phyloP scores from a whole-genome alignment of 2,329 filamentous ascomycete genomes.

The Mycosphaerella arachidis region DNA sequence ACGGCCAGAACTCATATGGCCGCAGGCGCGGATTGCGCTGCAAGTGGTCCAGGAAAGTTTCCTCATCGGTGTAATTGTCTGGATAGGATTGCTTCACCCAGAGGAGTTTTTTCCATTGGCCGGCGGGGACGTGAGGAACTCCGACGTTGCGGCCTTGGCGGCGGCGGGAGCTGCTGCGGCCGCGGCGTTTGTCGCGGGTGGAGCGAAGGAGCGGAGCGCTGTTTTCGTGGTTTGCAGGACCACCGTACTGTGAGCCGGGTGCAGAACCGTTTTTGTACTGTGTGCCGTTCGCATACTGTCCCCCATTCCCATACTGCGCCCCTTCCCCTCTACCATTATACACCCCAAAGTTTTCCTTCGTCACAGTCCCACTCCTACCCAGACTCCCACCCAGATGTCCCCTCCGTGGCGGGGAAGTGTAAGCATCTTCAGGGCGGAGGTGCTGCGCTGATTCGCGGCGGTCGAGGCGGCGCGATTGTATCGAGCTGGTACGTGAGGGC shows the following conservation, averaged over 20 bases:
- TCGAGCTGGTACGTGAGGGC: constrained; percentile 18
- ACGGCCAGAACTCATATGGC: constrained; percentile 96
- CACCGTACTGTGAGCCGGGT: background rate
- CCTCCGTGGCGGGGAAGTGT: constrained; percentile 56
- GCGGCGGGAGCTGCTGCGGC: constrained; percentile 58
- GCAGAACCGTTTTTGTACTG: background rate
- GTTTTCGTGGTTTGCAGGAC: too few species aligned
- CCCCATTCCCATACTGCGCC: too few species aligned
- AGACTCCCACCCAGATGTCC: constrained; percentile 24
- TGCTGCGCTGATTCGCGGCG: constrained; percentile 30
- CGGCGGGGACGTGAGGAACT: constrained; percentile 25
- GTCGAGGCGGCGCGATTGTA: constrained; percentile 8
- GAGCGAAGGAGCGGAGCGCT: constrained; percentile 6
- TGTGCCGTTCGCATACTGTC: too few species aligned
- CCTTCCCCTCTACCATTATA: too few species aligned
- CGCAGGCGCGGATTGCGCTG: constrained; percentile 90
- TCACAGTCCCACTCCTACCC: constrained; percentile 31
- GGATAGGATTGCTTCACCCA: constrained; percentile 98
- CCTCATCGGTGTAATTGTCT: constrained; percentile 98
- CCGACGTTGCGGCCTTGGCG: constrained; percentile 49
- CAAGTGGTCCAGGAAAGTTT: constrained; percentile 91
- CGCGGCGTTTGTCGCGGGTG: constrained; percentile 48
- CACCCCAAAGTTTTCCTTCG: background rate
- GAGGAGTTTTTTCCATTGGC: constrained; percentile 88
- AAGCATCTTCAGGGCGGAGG: constrained; percentile 79